Evolutionary conservation across 108 stramenopile species (phyloP).

Genomic region (Epipyxis sp.): DNA sequence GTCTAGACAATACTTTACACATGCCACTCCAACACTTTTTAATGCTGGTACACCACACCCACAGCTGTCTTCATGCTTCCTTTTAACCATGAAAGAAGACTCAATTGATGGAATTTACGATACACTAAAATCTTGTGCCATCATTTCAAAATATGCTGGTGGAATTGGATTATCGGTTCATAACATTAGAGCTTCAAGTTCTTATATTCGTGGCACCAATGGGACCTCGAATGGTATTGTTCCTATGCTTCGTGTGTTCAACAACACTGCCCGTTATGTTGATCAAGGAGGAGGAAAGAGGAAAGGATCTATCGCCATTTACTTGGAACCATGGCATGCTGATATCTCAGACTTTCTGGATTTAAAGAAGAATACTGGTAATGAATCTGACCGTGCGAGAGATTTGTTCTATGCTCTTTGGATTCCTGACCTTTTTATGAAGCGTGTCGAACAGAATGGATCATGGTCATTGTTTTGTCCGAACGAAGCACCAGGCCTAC

Average conservation of each 20-base stretch:
- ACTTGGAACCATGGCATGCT: constrained; percentile 95
- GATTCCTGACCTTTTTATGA: constrained; percentile 95
- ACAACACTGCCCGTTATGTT: constrained; percentile 91
- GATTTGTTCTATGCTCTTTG: constrained; percentile 95
- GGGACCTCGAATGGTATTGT: constrained; percentile 91
- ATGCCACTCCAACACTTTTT: constrained; percentile 94
- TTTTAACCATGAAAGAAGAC: constrained; percentile 93
- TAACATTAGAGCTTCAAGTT: constrained; percentile 85
- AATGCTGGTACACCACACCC: constrained; percentile 92
- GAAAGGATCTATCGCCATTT: constrained; percentile 91
- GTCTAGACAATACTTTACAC: constrained; percentile 86
- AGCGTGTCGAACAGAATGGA: constrained; percentile 81
- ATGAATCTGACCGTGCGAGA: constrained; percentile 86
- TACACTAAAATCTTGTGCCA: constrained; percentile 87
- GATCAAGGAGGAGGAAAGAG: constrained; percentile 96
- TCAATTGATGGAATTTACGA: constrained; percentile 93
- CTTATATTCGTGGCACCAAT: constrained; percentile 91
- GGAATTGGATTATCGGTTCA: constrained; percentile 92
- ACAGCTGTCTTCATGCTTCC: constrained; percentile 86
- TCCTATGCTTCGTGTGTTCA: constrained; percentile 97
- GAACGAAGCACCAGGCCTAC: constrained; percentile 76
- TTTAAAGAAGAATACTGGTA: constrained; percentile 92
- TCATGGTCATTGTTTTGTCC: constrained; percentile 94
- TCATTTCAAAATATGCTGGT: constrained; percentile 95
- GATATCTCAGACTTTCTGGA: constrained; percentile 88